A percentile compares a stretch with the other conserved stretches of the same genome.
Evolutionary conservation across 306 rosid species (phyloP).

Genomic region (Quercus parvula): DNA sequence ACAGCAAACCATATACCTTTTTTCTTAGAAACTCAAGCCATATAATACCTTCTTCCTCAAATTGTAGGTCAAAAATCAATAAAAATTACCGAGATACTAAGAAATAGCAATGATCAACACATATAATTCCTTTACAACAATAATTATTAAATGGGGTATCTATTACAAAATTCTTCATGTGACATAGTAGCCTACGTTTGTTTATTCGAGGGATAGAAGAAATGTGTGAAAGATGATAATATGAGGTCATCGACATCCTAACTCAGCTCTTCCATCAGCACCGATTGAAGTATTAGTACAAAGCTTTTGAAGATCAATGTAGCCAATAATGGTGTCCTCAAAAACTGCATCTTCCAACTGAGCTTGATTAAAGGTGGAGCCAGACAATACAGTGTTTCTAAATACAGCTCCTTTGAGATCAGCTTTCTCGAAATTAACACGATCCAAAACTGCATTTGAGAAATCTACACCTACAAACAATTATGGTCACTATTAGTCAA

Average conservation of each 20-base stretch:
- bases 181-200: conserved; percentile 1
- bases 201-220: not conserved
- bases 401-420: conserved; percentile 87
- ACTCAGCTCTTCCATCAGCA: conserved; percentile 60
- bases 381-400: conserved; percentile 73
- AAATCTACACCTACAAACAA: conserved; percentile 69
- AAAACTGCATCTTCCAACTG: conserved; percentile 66
- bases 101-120: conserved; percentile 10
- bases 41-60: conserved; percentile 11
- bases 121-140: conserved; percentile 19
- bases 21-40: not conserved
- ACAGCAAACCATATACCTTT: not conserved
- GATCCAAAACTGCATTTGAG: conserved; percentile 86
- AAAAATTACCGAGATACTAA: not conserved
- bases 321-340: conserved; percentile 94
- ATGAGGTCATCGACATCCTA: conserved; percentile 71
- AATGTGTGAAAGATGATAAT: not conserved
- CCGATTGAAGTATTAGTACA: conserved; percentile 61
- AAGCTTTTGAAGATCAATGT: conserved; percentile 87
- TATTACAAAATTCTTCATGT: conserved; percentile 15
- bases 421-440: conserved; percentile 88
- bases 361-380: conserved; percentile 82
- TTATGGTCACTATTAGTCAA: conserved; percentile 1
- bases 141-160: conserved; percentile 18
- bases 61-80: conserved; percentile 11